phyloP scores from a whole-genome alignment of 2,329 filamentous ascomycete species.

The Trichoderma atroviride region DNA sequence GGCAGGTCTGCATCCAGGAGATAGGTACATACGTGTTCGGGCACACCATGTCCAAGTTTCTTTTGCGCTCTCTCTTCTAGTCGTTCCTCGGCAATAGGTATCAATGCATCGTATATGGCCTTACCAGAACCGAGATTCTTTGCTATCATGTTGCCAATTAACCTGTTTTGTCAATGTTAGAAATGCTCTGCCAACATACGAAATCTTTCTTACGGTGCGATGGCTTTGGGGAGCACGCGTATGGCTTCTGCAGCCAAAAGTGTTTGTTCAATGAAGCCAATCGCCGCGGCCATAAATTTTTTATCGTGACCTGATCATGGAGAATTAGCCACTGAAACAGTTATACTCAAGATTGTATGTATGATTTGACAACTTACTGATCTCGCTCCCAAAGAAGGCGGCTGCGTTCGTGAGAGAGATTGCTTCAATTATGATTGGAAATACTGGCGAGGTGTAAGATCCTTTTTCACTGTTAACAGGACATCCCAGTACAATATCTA shows the following conservation, averaged over 20 bases:
- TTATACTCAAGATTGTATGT: neutral
- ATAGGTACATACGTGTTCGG: neutral
- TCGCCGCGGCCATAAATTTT: neutral
- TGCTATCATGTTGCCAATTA: neutral
- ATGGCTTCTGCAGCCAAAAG: constrained; percentile 3
- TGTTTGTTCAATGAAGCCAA: constrained; percentile 5
- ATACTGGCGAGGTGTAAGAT: neutral
- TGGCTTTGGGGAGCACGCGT: constrained; percentile 1
- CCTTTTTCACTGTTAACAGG: neutral
- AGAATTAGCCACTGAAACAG: neutral
- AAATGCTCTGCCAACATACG: neutral
- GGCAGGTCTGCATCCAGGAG: neutral
- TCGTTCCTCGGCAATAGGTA: neutral
- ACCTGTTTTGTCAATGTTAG: neutral
- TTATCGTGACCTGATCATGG: neutral
- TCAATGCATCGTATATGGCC: neutral
- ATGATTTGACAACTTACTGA: neutral
- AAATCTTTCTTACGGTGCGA: neutral
- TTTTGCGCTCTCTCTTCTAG: constrained; percentile 8
- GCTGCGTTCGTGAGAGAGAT: constrained; percentile 1
- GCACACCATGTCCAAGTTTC: neutral
- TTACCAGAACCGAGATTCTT: neutral
- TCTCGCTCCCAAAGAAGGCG: neutral
- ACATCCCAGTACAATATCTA: too few species aligned
- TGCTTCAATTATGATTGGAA: constrained; percentile 1